A percentile compares a stretch with the other conserved stretches of the same genome.
phyloP scores from a whole-genome alignment of 2,329 filamentous ascomycete genomes.

The Gliomastix tumulicola region DNA sequence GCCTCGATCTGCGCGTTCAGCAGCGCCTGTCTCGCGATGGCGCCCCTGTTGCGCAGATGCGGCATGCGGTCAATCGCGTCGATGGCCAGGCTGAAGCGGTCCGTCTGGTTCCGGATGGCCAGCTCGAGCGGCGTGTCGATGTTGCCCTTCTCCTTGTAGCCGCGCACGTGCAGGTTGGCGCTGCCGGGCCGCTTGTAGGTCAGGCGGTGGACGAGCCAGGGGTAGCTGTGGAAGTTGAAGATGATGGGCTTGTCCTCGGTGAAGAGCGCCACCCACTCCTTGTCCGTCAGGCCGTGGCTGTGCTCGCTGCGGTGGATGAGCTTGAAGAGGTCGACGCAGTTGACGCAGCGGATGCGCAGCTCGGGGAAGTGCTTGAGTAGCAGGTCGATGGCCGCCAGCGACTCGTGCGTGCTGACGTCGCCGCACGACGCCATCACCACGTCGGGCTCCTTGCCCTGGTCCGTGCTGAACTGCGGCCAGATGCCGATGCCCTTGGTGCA shows the following conservation, averaged over 20 bases:
- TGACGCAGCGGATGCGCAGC: constrained; percentile 72
- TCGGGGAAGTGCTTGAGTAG: constrained; percentile 64
- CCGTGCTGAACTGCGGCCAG: constrained; percentile 71
- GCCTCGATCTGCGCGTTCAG: constrained; percentile 58
- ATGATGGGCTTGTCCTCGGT: constrained; percentile 65
- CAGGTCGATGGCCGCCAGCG: constrained; percentile 67
- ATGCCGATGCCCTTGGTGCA: constrained; percentile 75
- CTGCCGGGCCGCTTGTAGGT: constrained; percentile 69
- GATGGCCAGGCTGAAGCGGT: constrained; percentile 71
- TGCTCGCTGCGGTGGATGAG: constrained; percentile 64
- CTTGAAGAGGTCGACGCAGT: constrained; percentile 76
- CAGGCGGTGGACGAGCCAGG: constrained; percentile 70
- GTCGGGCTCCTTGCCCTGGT: constrained; percentile 61
- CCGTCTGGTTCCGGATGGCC: constrained; percentile 70
- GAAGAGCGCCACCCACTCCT: constrained; percentile 63
- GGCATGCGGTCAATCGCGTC: constrained; percentile 66
- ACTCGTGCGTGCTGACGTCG: constrained; percentile 68
- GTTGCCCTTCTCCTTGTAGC: constrained; percentile 79
- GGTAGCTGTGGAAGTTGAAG: constrained; percentile 83
- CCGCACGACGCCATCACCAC: constrained; percentile 71
- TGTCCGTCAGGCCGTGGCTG: constrained; percentile 63
- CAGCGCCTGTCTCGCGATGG: constrained; percentile 55
- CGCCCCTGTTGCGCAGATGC: constrained; percentile 55
- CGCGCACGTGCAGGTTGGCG: constrained; percentile 64
- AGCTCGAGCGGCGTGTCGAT: constrained; percentile 76